Base-by-base conservation (phyloP, 306 rosid species). In the Sindora glabra region DNA sequence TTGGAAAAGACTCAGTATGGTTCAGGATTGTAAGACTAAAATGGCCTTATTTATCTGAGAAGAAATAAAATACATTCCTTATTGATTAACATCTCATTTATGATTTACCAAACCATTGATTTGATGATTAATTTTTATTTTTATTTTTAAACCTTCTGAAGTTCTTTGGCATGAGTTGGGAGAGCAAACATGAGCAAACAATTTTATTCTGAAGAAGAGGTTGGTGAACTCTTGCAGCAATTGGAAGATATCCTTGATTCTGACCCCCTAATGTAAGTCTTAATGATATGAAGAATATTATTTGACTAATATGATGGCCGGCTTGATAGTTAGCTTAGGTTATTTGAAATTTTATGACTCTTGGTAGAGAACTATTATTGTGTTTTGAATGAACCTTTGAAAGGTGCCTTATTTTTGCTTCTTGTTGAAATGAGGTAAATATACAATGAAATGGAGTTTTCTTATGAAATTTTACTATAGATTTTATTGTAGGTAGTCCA, bases 201-300 rank as follows among this genome's bases (percentile, higher is more conserved):
- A 25, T 57, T 67, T 24, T 36, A n/a, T 51, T 67, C 64, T 38
- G 54, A 69, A 70, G 68, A 30, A 44, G 57, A 56, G 5, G 52
- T 67, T 50, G 32, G 18, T 19, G 79, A 74, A 74, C 69, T 89
- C n/a, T 73, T 92, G 68, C 60, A 44, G 48, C 83, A 80, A 38
- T 80, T 88, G 59, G 85, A 92, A 61, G 72, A 48, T n/a, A 78
- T 80, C 46, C 76, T 92, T 53, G 87, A 86, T 30, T 76, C 83
- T 14, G 90, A 92, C 53, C 81, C 86, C 46, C 62, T 68, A 30
- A 84, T 92, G 98, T 92, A 78, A 81, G 83, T 19, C 59, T 65
- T 24, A 56, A 16, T 18, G n/a, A 40, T 47, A 48, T 49, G 21
- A 29, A 39, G 26, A 15, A n/a, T 11, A 30, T 41, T 29, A 4